Conservation (phyloP, 257 asterid species). For the Solanum pimpinellifolium region DNA sequence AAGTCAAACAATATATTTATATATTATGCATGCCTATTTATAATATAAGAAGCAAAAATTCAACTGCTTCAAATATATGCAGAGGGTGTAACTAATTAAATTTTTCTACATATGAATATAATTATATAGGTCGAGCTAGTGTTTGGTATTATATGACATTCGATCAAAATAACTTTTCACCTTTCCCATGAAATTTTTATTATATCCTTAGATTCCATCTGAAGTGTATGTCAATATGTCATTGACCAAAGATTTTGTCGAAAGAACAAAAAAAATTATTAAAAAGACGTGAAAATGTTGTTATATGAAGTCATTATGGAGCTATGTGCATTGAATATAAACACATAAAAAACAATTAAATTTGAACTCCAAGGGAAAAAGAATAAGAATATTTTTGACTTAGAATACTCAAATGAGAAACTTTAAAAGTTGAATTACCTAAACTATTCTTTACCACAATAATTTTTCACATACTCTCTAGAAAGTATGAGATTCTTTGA, state of each 20-base stretch:
- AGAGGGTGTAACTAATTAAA: not conserved
- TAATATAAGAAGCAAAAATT: no score
- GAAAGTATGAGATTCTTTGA: constrained; percentile 35
- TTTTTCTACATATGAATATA: not conserved
- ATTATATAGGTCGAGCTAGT: not conserved
- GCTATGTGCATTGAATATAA: not conserved
- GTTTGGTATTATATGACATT: not conserved
- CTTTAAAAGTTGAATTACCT: constrained; percentile 10
- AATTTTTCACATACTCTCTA: constrained; percentile 10
- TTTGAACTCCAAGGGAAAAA: not conserved
- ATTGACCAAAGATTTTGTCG: not conserved
- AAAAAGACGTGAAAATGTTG: not conserved
- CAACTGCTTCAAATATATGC: not conserved
- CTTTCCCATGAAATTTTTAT: not conserved
- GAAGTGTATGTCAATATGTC: not conserved
- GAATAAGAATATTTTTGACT: not conserved
- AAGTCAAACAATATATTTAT: no score
- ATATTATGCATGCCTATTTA: not conserved
- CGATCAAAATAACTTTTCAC: not conserved
- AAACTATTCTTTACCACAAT: constrained; percentile 13
- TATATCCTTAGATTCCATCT: not conserved
- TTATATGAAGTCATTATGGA: not conserved
- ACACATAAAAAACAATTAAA: not conserved
- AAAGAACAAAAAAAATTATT: not conserved
- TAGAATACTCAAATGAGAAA: constrained; percentile 18